phyloP scores from a whole-genome alignment of 1,284 basidiomycete species.

The Bjerkandera adusta region DNA sequence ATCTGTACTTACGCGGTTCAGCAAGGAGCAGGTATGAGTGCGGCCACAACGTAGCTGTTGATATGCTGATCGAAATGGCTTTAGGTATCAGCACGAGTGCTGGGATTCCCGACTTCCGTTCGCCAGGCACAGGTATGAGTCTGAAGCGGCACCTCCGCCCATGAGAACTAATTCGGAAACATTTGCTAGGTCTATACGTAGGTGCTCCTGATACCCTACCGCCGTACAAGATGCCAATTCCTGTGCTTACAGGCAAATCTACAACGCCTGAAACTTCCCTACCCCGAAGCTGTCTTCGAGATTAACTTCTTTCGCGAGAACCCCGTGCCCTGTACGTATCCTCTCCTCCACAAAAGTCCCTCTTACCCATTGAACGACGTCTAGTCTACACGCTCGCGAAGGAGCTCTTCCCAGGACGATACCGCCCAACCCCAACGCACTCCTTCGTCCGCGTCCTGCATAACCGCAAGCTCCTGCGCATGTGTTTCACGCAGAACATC shows the following conservation, averaged over 20 bases:
- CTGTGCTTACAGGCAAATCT: conserved; percentile 59
- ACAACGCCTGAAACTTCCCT: conserved; percentile 68
- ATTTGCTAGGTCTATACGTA: conserved; percentile 53
- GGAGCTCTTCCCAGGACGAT: conserved; percentile 88
- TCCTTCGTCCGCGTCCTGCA: conserved; percentile 84
- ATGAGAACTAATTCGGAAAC: neutral
- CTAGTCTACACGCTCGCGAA: conserved; percentile 84
- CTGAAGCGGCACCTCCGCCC: too few relatives aligned
- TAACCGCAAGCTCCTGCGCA: conserved; percentile 62
- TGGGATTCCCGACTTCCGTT: conserved; percentile 81
- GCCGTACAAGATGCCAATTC: neutral
- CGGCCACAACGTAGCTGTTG: neutral
- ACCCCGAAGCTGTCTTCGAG: conserved; percentile 82
- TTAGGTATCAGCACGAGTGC: conserved; percentile 76
- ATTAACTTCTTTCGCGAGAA: conserved; percentile 72
- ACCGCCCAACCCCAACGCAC: conserved; percentile 86
- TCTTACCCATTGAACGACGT: neutral
- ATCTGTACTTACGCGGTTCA: conserved; percentile 3
- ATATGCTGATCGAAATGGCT: neutral
- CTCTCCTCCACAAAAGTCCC: neutral
- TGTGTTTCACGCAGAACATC: conserved; percentile 88
- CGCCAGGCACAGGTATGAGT: conserved; percentile 62
- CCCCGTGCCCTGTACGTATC: conserved; percentile 71
- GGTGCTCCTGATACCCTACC: conserved; percentile 19
- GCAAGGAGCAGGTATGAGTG: conserved; percentile 25